Base-by-base conservation (phyloP, 2,329 filamentous ascomycete species). In the Didymella exigua region DNA sequence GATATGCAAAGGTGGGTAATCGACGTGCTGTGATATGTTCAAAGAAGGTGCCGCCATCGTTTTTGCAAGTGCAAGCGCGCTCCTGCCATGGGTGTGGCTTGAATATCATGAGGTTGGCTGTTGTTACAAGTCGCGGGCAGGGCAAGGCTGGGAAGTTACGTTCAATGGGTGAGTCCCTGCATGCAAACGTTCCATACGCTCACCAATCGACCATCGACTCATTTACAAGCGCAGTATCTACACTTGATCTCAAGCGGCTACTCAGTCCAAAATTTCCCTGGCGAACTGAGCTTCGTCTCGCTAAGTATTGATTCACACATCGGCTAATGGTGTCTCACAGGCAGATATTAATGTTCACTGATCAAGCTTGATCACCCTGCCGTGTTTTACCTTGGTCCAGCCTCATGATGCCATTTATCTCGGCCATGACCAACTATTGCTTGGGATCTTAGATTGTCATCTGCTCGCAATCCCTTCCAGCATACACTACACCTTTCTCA, bases 111-210 rank as follows among this genome's bases (percentile, higher is more conserved):
- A 24, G 49, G 18, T n/a, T 37, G 49, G 41, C 41, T 36, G 16
- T 36, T 18, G 9, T 19, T 19, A 5, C 8, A 36, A 36, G 33
- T 19, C 33, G 8, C 31, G 31, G 6, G 31, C 31, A 33, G 6
- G 13, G n/a, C 31, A 33, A 16, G 31, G n/a, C 31, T 50, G 23
- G 5, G 14, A 38, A 37, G 31, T 51, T 24, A 44, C 48, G 23
- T 24, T 30, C 31, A 24, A 45, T 41, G 40, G 49, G 49, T 51
- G 31, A 51, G 49, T 31, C 49, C 49, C 49, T 45, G 49, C 49
- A 51, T 51, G 23, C 18, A 27, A n/a, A 8, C 10, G n/a, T 33
- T n/a, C 16, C 33, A 40, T 7, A 36, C 13, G 36, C 38, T 49
- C 37, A 26, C 21, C 30, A 18, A 30, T 34, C 1, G 5, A 16